phyloP scores from a whole-genome alignment of 1,284 basidiomycete species.

The Cryptococcus sp. region DNA sequence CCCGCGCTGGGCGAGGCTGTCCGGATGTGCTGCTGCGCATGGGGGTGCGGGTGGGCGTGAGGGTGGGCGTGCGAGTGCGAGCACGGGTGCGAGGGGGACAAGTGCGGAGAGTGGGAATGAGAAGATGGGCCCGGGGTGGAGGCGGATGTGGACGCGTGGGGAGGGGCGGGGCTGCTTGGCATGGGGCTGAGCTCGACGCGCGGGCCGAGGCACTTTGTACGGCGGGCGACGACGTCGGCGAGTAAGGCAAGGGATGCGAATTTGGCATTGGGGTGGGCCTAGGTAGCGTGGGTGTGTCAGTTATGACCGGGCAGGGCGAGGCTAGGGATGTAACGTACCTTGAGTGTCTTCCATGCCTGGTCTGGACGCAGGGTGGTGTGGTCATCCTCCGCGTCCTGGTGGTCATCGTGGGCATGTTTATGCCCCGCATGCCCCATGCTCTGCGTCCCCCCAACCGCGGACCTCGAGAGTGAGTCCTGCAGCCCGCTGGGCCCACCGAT shows the following conservation, averaged over 20 bases:
- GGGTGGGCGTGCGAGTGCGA: conserved; percentile 48
- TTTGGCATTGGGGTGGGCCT: conserved; percentile 75
- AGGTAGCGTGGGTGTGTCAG: neutral
- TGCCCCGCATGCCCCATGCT: neutral
- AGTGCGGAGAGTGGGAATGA: neutral
- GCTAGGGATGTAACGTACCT: conserved; percentile 46
- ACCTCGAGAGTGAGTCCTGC: neutral
- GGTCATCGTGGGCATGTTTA: conserved; percentile 1
- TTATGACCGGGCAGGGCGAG: neutral
- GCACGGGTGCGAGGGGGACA: conserved; percentile 18
- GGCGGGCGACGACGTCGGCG: conserved; percentile 80
- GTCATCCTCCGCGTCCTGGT: conserved; percentile 8
- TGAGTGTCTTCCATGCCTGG: conserved; percentile 79
- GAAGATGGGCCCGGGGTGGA: conserved; percentile 19
- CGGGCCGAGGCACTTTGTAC: conserved; percentile 72
- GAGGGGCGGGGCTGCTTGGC: conserved; percentile 23
- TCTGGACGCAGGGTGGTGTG: conserved; percentile 68
- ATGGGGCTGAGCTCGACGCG: conserved; percentile 62
- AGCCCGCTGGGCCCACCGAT: conserved; percentile 10
- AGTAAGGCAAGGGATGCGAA: conserved; percentile 76
- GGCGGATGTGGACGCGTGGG: conserved; percentile 53
- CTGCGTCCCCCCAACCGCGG: neutral
- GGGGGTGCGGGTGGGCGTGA: conserved; percentile 50
- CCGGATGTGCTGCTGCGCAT: too few relatives aligned
- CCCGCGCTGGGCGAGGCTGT: too few relatives aligned